A percentile compares a stretch with the other conserved stretches of the same genome.
phyloP scores from a whole-genome alignment of 495 filamentous ascomycete species.

The Penicillium pulvis region DNA sequence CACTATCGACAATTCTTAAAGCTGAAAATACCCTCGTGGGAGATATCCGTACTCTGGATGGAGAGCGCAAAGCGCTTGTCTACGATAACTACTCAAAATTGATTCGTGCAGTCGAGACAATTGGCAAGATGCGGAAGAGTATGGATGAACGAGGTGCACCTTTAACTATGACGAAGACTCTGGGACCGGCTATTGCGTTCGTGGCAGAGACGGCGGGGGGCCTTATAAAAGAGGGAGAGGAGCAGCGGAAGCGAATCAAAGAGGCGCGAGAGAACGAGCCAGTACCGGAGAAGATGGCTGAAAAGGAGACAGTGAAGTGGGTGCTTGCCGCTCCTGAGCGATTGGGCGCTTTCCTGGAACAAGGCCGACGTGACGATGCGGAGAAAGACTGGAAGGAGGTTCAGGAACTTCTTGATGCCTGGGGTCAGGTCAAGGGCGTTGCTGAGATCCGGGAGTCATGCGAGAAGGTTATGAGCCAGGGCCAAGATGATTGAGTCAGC shows the following conservation, averaged over 20 bases:
- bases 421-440: constrained; percentile 62
- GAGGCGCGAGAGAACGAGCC: constrained; percentile 38
- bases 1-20: constrained; percentile 64
- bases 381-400: constrained; percentile 46
- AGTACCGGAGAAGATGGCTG: constrained; percentile 37
- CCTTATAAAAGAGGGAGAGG: constrained; percentile 59
- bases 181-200: constrained; percentile 75
- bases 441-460: constrained; percentile 63
- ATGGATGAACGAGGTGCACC: constrained; percentile 50
- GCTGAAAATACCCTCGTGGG: constrained; percentile 56
- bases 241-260: constrained; percentile 37
- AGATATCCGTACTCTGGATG: constrained; percentile 88
- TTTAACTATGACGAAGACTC: constrained; percentile 58
- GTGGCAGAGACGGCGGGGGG: constrained; percentile 76
- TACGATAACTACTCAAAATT: constrained; percentile 98
- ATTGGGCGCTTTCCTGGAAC: constrained; percentile 48
- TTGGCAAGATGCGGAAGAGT: constrained; percentile 65
- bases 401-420: constrained; percentile 45
- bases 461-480: constrained; percentile 52
- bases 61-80: constrained; percentile 93
- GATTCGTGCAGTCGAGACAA: constrained; percentile 93
- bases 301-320: constrained; percentile 71
- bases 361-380: constrained; percentile 55
- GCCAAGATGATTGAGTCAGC: constrained; percentile 31
- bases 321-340: constrained; percentile 63